Conservation (phyloP, 2,329 filamentous ascomycete genomes). For the Bipolaris cookei region DNA sequence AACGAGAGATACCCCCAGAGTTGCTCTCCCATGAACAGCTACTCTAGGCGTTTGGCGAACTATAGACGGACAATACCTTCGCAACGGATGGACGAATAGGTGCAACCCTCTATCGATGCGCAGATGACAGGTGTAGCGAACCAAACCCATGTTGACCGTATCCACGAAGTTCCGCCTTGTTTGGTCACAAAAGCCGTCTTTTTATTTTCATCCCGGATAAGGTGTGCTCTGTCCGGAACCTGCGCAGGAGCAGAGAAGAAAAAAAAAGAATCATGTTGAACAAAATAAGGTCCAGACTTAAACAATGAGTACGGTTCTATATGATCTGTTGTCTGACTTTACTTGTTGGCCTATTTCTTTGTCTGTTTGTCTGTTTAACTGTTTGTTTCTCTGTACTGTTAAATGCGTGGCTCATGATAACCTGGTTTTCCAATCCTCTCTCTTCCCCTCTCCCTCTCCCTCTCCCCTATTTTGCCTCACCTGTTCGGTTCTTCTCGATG, state of each 20-base stretch:
- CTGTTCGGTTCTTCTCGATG: neutral
- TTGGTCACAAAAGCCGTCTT: neutral
- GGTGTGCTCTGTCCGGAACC: neutral
- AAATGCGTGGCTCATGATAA: conserved; percentile 22
- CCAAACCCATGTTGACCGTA: conserved; percentile 17
- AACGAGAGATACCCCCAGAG: conserved; percentile 17
- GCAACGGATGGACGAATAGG: conserved; percentile 7
- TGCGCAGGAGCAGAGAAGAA: conserved; percentile 5
- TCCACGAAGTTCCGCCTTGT: neutral
- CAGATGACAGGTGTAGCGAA: conserved; percentile 13
- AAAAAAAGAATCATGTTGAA: neutral
- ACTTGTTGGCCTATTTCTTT: neutral
- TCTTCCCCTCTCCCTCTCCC: conserved; percentile 10
- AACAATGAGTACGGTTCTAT: no score
- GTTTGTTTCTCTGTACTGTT: conserved; percentile 28
- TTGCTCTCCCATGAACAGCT: neutral
- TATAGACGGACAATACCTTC: conserved; percentile 2
- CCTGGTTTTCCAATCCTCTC: conserved; percentile 20
- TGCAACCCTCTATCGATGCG: conserved; percentile 12
- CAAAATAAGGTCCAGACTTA: neutral
- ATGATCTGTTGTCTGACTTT: neutral
- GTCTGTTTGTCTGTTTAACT: neutral
- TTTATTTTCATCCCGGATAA: neutral
- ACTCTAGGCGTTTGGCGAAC: conserved; percentile 15
- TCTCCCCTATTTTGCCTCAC: conserved; percentile 18